These are phyloP conservation scores for Hyphopichia pseudoburtonii DNA, from an alignment of 1,139 yeast genomes.

Conservation along the genomic window DNA sequence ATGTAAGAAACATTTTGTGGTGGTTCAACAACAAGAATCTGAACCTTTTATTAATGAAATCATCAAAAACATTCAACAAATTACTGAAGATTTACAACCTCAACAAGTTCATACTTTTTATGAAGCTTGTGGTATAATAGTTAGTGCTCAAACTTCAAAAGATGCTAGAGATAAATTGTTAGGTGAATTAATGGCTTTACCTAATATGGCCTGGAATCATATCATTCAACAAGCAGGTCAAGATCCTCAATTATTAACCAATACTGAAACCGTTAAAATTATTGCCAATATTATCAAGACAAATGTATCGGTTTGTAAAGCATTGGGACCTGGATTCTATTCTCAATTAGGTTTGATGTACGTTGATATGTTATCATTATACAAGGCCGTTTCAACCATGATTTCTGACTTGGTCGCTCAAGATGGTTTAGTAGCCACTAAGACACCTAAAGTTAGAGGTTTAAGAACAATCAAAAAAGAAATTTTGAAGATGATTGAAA, in stretches of 20 bases:
- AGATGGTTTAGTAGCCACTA: constrained; percentile 86
- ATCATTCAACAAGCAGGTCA: constrained; percentile 86
- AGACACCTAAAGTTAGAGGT: constrained; percentile 93
- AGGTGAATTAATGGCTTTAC: constrained; percentile 80
- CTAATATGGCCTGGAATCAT: constrained; percentile 92
- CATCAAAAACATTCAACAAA: constrained; percentile 74
- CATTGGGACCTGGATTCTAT: constrained; percentile 89
- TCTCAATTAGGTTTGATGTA: constrained; percentile 86
- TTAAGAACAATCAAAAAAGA: constrained; percentile 96
- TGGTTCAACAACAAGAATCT: constrained; percentile 79
- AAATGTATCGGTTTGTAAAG: constrained; percentile 88
- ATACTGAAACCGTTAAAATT: constrained; percentile 87
- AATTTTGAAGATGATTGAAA: constrained; percentile 83
- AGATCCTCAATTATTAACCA: constrained; percentile 79
- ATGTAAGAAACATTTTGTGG: constrained; percentile 94
- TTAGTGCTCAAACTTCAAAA: constrained; percentile 71
- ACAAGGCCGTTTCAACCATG: constrained; percentile 88
- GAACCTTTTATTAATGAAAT: constrained; percentile 94
- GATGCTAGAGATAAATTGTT: constrained; percentile 72
- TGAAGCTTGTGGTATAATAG: constrained; percentile 95
- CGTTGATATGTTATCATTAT: constrained; percentile 85
- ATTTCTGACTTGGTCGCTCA: constrained; percentile 76
- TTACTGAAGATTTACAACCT: constrained; percentile 91
- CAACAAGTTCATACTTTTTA: constrained; percentile 98
- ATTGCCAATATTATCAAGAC: constrained; percentile 93